Evolutionary conservation across 164 flowering plant species (phyloP), one percentile per base, ranked within the genome.

Genomic region (Vitis labrusca): DNA sequence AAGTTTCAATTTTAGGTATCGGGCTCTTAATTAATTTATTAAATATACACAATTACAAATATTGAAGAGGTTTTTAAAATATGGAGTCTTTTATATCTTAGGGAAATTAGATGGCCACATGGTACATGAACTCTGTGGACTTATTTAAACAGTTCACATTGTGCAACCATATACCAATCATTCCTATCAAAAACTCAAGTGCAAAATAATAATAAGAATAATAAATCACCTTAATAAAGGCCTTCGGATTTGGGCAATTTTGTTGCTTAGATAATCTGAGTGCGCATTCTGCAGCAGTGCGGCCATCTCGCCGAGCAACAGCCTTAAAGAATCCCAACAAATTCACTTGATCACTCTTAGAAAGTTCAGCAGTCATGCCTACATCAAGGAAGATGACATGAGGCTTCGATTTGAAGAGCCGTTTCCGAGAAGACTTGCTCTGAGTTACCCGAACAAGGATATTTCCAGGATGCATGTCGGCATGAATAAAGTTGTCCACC

Each of bases 381-480:
- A 91, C 97, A 68, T 91, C 97, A 65, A 91, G 86, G 75, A 91
- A 84, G 68, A 89, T 65, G 13, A 89, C 88, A 77, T 88, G 91
- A 68, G 94, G 97, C 79, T 74, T 83, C 37, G 88, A 77, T 69
- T 79, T 86, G 67, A 86, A 82, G 54, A 85, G 74, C 56, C 67
- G 66, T 67, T 81, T 82, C n/a, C 64, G 68, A 30, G 87, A 67
- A 57, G 72, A 37, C 64, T 77, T 91, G 71, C 76, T 69, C 29
- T 67, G 71, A 37, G 76, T 48, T 64, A 68, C 76, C 58, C 92
- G 81, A 8, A 91, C 97, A 74, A 91, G 91, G 66, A 91, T 89
- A 75, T 91, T 89, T 66, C 97, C 94, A 16, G 94, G 97, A 83
- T 91, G 97, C 91, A 91, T 84, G 81, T 91, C 94, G 17, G 97